Evolutionary conservation across 139 green algal genomes (phyloP), one percentile per base, ranked within the genome.

Genomic region (Edaphochlamys debaryana): DNA sequence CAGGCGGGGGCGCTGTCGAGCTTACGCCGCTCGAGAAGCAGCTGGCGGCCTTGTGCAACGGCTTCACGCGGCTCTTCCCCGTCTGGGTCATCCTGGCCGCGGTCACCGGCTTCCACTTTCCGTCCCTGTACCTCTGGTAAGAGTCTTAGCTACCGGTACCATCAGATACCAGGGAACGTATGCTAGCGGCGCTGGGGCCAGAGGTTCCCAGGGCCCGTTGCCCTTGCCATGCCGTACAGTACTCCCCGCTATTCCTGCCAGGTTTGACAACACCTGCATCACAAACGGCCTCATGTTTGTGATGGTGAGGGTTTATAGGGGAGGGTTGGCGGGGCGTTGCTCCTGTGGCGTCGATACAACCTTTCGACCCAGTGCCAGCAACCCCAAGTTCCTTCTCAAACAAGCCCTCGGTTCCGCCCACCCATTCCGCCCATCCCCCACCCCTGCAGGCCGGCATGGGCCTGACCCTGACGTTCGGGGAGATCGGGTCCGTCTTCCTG

Each of bases 401-500:
- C n/a, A n/a, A n/a, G n/a, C n/a, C n/a, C n/a, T n/a, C n/a, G n/a
- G n/a, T n/a, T n/a, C n/a, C n/a, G n/a, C n/a, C n/a, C n/a, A n/a
- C n/a, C n/a, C n/a, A n/a, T n/a, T n/a, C n/a, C n/a, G n/a, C n/a
- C n/a, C n/a, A n/a, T n/a, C n/a, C n/a, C n/a, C n/a, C n/a, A n/a
- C n/a, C 13, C 75, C 30, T 40, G 30, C 68, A 58, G 34, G 42
- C 69, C 8, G 72, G 67, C 60, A 89, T 91, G 86, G 90, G 90
- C 34, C 66, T 94, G 22, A 94, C 90, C 5, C 79, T 94, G 3
- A 94, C 90, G 0, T 91, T 94, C n/a, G 63, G 83, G 2, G 90
- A 94, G 82, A 94, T 94, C 50, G 69, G 40, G 2, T 77, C 86
- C 13, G 90, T 94, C 4, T 94, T 94, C 79, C 90, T 85, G 1